A percentile compares a stretch with the other conserved stretches of the same genome.
phyloP scores from a whole-genome alignment of 2,329 filamentous ascomycete species.

The Nothophoma quercina region DNA sequence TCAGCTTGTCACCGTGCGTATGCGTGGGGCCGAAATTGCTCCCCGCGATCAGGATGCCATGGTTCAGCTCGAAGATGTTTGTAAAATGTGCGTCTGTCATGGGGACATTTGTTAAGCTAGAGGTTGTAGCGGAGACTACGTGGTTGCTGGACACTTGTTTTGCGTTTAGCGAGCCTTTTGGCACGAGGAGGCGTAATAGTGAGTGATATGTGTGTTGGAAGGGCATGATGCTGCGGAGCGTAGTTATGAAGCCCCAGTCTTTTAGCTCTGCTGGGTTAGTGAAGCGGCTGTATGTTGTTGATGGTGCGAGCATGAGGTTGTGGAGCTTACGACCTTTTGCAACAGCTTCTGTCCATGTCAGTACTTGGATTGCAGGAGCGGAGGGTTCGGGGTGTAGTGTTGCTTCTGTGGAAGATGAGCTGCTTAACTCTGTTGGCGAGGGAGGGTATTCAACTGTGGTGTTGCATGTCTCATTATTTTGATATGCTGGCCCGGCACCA shows the following conservation, averaged over 20 bases:
- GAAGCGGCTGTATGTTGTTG: not conserved
- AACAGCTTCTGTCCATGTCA: not conserved
- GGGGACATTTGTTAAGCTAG: not conserved
- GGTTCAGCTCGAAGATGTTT: not conserved
- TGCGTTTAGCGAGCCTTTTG: not conserved
- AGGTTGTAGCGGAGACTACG: not conserved
- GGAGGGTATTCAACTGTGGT: too few species aligned
- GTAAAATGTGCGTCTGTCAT: not conserved
- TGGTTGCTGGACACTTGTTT: not conserved
- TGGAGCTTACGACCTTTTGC: not conserved
- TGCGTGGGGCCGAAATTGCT: not conserved
- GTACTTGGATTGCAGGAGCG: not conserved
- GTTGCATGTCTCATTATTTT: too few species aligned
- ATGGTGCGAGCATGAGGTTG: not conserved
- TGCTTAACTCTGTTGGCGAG: not conserved
- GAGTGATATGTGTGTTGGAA: not conserved
- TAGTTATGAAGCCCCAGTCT: not conserved
- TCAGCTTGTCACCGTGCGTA: not conserved
- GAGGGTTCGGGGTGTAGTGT: not conserved
- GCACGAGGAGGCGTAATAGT: not conserved
- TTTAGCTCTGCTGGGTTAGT: not conserved
- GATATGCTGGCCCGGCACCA: too few species aligned
- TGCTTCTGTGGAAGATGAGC: not conserved
- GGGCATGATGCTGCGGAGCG: not conserved
- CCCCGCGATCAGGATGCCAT: not conserved